phyloP scores from a whole-genome alignment of 129 eudicot species.

The Helichrysum umbraculigerum region DNA sequence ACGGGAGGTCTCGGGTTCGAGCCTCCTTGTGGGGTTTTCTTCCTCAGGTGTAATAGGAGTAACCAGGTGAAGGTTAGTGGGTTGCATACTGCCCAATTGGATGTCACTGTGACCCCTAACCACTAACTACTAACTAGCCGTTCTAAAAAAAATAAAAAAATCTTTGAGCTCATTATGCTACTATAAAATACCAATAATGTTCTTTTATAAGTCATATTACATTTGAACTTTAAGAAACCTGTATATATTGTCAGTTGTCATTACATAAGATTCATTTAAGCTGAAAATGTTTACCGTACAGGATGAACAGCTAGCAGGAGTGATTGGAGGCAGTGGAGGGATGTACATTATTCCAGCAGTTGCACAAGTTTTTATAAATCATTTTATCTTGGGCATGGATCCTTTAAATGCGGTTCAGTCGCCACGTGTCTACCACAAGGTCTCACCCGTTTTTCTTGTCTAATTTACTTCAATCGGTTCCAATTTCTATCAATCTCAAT shows the following conservation, averaged over 20 bases:
- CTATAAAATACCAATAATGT: not conserved
- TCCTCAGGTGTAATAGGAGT: no score
- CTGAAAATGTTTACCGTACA: slow-evolving; percentile 21
- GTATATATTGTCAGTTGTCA: not conserved
- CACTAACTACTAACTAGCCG: no score
- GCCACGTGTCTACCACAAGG: slow-evolving; percentile 93
- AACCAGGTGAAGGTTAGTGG: no score
- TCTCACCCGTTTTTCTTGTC: slow-evolving; percentile 8
- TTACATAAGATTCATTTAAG: not conserved
- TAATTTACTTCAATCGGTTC: no score
- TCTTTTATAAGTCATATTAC: not conserved
- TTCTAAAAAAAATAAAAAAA: no score
- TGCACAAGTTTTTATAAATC: slow-evolving; percentile 78
- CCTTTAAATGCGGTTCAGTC: slow-evolving; percentile 72
- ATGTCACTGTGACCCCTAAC: no score
- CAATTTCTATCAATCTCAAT: not conserved
- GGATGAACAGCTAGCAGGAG: slow-evolving; percentile 91
- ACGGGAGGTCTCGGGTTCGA: no score
- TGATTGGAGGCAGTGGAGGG: slow-evolving; percentile 96
- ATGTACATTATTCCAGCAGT: slow-evolving; percentile 83
- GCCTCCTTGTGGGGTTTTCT: no score
- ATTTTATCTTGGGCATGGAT: slow-evolving; percentile 82
- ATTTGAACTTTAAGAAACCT: not conserved
- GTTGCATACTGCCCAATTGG: no score
- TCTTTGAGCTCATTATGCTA: not conserved